Percentiles rank a stretch among this genome's conserved stretches.
Conservation (phyloP, 805 yeast genomes). For the Hyphopichia homilentoma region DNA sequence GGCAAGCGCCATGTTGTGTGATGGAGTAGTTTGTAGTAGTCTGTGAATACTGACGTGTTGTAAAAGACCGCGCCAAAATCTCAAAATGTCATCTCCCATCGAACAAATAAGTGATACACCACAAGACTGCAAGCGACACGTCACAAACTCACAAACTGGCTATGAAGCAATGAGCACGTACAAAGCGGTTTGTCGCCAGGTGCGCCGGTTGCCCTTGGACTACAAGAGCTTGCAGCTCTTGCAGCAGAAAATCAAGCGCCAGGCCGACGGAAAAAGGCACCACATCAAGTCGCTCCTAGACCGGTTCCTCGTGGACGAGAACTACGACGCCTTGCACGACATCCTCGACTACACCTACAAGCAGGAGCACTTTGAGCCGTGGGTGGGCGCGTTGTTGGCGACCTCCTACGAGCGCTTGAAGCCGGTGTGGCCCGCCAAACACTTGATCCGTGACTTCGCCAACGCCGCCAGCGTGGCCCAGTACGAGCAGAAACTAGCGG, state of each 20-base stretch:
- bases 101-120: too few relatives aligned
- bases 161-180: too few relatives aligned
- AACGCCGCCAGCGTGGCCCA: neutral
- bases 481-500: neutral
- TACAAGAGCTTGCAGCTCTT: slow-evolving; percentile 4
- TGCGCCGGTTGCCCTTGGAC: slow-evolving; percentile 31
- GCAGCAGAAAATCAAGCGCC: slow-evolving; percentile 2
- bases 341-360: slow-evolving; percentile 28
- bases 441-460: slow-evolving; percentile 23
- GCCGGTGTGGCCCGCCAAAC: slow-evolving; percentile 32
- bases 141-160: neutral
- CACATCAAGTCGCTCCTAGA: slow-evolving; percentile 13
- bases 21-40: neutral
- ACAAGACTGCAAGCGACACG: neutral
- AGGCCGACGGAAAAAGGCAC: slow-evolving; percentile 10
- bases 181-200: slow-evolving; percentile 17
- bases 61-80: too few relatives aligned
- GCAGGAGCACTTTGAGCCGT: slow-evolving; percentile 3
- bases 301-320: slow-evolving; percentile 24
- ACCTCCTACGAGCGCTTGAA: slow-evolving; percentile 19
- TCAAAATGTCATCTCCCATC: too few relatives aligned
- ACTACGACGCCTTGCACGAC: slow-evolving; percentile 17
- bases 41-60: too few relatives aligned
- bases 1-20: slow-evolving; percentile 38
- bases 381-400: slow-evolving; percentile 18